Evolutionary conservation across 1,139 yeast species (phyloP).

Genomic region (Protomyces pachydermus): DNA sequence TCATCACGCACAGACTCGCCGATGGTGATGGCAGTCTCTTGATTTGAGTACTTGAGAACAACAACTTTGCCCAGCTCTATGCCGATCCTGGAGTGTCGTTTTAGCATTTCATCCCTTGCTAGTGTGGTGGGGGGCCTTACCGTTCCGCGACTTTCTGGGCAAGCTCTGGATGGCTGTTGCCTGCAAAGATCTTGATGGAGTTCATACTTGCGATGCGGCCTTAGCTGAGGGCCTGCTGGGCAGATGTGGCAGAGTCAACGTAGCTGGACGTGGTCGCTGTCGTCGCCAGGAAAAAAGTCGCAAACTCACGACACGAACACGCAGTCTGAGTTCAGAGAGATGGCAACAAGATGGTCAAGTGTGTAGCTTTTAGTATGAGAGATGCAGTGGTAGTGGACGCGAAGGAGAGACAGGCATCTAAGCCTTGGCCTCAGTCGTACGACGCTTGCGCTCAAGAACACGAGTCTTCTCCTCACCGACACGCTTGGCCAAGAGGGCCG

Average conservation of each 20-base stretch:
- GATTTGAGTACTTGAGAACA: conserved; percentile 52
- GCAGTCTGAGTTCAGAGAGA: too few relatives aligned
- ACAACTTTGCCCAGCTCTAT: conserved; percentile 28
- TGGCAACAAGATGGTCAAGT: too few relatives aligned
- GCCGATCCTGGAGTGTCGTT: conserved; percentile 26
- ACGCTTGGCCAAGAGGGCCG: conserved; percentile 97
- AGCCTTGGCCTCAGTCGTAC: conserved; percentile 71
- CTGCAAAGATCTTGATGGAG: conserved; percentile 31
- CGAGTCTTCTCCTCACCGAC: conserved; percentile 81
- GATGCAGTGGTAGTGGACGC: conserved; percentile 51
- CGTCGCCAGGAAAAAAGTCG: too few relatives aligned
- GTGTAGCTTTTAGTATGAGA: too few relatives aligned
- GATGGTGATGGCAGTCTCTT: conserved; percentile 92
- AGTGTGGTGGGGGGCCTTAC: conserved; percentile 2
- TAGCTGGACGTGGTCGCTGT: too few relatives aligned
- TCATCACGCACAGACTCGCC: conserved; percentile 97
- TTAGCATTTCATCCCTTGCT: not conserved
- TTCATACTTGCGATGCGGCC: conserved; percentile 6
- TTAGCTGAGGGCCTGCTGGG: too few relatives aligned
- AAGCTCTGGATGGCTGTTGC: conserved; percentile 31
- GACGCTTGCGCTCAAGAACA: conserved; percentile 26
- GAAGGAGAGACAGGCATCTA: conserved; percentile 99
- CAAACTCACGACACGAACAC: too few relatives aligned
- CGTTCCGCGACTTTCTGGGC: conserved; percentile 30
- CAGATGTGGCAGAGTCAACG: too few relatives aligned